Evolutionary conservation across 352 stramenopile species (phyloP).

Genomic region (Globisporangium viniferum): DNA sequence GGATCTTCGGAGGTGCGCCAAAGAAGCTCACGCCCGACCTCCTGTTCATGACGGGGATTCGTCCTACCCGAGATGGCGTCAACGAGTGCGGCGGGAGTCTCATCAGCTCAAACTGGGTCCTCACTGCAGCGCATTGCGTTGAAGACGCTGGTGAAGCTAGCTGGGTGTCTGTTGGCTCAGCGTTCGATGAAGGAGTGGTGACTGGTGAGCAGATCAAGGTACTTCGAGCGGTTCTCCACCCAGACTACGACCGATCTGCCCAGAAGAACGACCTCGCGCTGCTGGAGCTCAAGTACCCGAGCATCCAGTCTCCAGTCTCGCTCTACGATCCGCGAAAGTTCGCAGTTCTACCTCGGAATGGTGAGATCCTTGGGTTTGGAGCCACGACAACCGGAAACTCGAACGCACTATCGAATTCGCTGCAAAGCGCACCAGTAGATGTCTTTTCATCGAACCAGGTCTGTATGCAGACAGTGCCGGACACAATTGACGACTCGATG

Average conservation of each 20-base stretch:
- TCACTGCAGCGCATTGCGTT: constrained; percentile 2
- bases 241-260: background rate
- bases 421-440: background rate
- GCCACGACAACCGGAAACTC: background rate
- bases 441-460: background rate
- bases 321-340: background rate
- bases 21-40: background rate
- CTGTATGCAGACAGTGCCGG: background rate
- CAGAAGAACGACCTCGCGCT: constrained; percentile 1
- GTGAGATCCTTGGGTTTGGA: background rate
- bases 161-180: constrained; percentile 1
- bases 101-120: background rate
- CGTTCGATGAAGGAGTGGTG: background rate
- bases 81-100: constrained; percentile 6
- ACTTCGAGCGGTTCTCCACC: background rate
- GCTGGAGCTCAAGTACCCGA: constrained; percentile 1
- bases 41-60: background rate
- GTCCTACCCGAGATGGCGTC: background rate
- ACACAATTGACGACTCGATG: constrained; percentile 3
- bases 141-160: background rate
- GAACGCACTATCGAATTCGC: background rate
- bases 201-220: constrained; percentile 8
- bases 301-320: background rate
- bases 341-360: background rate
- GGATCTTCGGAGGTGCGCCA: background rate